These are phyloP conservation scores for Mrakia blollopis DNA, from an alignment of 768 basidiomycete species.

Conservation along the genomic window DNA sequence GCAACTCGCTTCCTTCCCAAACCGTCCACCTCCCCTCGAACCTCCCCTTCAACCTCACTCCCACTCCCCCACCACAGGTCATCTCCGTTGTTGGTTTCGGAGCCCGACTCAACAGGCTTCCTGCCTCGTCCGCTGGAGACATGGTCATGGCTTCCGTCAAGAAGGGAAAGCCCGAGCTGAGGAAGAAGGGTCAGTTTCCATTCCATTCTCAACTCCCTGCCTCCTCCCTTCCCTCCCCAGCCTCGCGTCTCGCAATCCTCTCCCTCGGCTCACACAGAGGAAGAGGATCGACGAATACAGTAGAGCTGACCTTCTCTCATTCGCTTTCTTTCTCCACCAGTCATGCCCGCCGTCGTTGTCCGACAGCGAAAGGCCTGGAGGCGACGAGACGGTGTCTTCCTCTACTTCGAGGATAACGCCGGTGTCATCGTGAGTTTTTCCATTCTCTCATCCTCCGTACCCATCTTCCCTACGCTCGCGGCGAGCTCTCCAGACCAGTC, in stretches of 20 bases:
- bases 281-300: too few relatives aligned
- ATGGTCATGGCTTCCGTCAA: slow-evolving; percentile 97
- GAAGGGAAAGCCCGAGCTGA: slow-evolving; percentile 99
- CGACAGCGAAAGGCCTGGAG: slow-evolving; percentile 99
- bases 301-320: not conserved
- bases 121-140: slow-evolving; percentile 72
- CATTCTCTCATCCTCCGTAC: too few relatives aligned
- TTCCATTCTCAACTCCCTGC: not conserved
- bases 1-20: too few relatives aligned
- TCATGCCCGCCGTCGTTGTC: slow-evolving; percentile 94
- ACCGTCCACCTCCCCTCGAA: not conserved
- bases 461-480: too few relatives aligned
- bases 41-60: not conserved
- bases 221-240: not conserved
- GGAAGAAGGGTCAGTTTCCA: slow-evolving; percentile 86
- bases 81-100: slow-evolving; percentile 96
- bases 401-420: slow-evolving; percentile 64
- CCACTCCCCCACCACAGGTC: slow-evolving; percentile 47
- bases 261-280: too few relatives aligned
- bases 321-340: slow-evolving; percentile 47
- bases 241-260: not conserved
- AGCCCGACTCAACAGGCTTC: slow-evolving; percentile 92
- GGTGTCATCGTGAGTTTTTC: slow-evolving; percentile 47
- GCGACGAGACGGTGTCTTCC: slow-evolving; percentile 94
- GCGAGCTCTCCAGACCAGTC: too few relatives aligned